These are phyloP conservation scores for Malania oleifera DNA, from an alignment of 164 flowering plant species.

Conservation along the genomic window DNA sequence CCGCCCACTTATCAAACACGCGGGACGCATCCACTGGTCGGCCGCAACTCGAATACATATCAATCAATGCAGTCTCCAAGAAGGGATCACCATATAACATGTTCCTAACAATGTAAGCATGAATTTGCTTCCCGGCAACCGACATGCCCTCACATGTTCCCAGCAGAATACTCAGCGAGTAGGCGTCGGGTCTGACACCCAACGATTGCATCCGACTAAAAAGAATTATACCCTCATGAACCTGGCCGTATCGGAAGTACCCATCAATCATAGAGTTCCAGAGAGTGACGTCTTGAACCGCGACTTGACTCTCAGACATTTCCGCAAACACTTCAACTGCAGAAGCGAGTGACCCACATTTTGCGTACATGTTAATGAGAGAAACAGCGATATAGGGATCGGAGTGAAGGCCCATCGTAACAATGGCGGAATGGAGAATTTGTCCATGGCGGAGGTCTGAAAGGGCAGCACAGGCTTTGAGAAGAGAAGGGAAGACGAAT, in stretches of 20 bases:
- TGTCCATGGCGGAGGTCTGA: slow-evolving; percentile 34
- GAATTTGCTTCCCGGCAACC: slow-evolving; percentile 47
- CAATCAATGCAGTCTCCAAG: slow-evolving; percentile 48
- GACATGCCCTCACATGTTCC: slow-evolving; percentile 18
- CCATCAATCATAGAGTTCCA: slow-evolving; percentile 72
- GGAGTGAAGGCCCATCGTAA: slow-evolving; percentile 34
- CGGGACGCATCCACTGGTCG: slow-evolving; percentile 29
- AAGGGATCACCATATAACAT: slow-evolving; percentile 32
- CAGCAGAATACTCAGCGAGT: slow-evolving; percentile 47
- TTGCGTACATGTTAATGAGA: slow-evolving; percentile 48
- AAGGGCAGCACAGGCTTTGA: slow-evolving; percentile 49
- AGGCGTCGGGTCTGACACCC: slow-evolving; percentile 50
- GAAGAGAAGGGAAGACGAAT: slow-evolving; percentile 52
- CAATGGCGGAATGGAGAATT: slow-evolving; percentile 35
- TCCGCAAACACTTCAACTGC: slow-evolving; percentile 53
- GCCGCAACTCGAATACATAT: slow-evolving; percentile 40
- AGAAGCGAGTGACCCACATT: slow-evolving; percentile 39
- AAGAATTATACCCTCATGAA: slow-evolving; percentile 31
- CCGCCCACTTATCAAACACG: slow-evolving; percentile 32
- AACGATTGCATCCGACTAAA: slow-evolving; percentile 43
- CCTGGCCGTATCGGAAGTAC: slow-evolving; percentile 29
- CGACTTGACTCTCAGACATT: slow-evolving; percentile 20
- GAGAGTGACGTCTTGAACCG: slow-evolving; percentile 36
- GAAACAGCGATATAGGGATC: slow-evolving; percentile 51
- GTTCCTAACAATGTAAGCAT: slow-evolving; percentile 43